Evolutionary conservation across 2,329 filamentous ascomycete genomes (phyloP).

Genomic region (Fusarium drepaniforme): DNA sequence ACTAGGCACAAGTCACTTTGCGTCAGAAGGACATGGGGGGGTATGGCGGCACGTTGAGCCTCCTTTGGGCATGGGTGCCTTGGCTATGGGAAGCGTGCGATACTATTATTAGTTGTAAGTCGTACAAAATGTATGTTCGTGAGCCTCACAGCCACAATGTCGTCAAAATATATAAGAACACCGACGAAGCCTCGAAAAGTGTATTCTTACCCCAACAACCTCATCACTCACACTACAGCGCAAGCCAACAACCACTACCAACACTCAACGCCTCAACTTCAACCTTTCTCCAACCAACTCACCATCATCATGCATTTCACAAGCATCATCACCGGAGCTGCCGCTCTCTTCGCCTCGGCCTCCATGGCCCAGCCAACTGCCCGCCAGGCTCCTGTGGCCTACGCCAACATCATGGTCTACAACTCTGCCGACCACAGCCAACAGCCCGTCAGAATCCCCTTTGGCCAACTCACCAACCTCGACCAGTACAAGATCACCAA

Average conservation of each 20-base stretch:
- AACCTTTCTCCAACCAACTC: not conserved
- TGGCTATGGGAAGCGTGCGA: not conserved
- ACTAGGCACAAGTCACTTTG: slow-evolving; percentile 15
- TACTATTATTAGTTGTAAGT: slow-evolving; percentile 25
- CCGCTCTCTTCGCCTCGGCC: slow-evolving; percentile 10
- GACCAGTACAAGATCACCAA: slow-evolving; percentile 19
- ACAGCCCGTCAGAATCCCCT: slow-evolving; percentile 25
- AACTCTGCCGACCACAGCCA: slow-evolving; percentile 22
- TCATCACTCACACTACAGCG: not conserved
- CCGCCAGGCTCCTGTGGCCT: slow-evolving; percentile 13
- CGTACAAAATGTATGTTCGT: not conserved
- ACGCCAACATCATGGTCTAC: slow-evolving; percentile 16
- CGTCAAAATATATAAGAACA: not conserved
- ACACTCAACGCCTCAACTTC: not conserved
- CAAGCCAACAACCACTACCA: not conserved
- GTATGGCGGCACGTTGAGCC: not conserved
- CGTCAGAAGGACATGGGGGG: slow-evolving; percentile 16
- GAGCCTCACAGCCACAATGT: not conserved
- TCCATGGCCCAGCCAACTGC: slow-evolving; percentile 6
- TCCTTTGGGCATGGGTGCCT: not conserved
- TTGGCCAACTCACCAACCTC: slow-evolving; percentile 29
- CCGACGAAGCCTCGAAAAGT: fast-evolving
- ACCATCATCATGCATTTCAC: slow-evolving; percentile 19
- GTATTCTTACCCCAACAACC: not conserved
- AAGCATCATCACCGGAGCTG: slow-evolving; percentile 4